Percentiles rank a stretch among this genome's conserved stretches.
Conservation (phyloP, 2,329 filamentous ascomycete genomes). For the Emmonsiellopsis sp. region DNA sequence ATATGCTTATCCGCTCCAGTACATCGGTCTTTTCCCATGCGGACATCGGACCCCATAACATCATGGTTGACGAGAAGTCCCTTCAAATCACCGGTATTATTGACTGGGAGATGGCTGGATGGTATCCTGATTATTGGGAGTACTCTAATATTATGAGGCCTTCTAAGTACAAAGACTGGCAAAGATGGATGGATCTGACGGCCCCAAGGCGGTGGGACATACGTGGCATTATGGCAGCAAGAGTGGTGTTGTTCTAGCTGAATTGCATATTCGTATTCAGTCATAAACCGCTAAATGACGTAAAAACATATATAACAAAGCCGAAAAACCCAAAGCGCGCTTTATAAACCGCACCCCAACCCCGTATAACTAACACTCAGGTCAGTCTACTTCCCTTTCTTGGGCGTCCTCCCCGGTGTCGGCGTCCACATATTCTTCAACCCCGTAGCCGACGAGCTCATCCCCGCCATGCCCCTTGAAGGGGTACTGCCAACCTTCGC, state of each 20-base stretch:
- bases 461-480: constrained; percentile 7
- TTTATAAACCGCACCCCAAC: not conserved
- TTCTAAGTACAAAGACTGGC: constrained; percentile 14
- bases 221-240: constrained; percentile 17
- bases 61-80: constrained; percentile 19
- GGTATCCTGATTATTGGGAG: constrained; percentile 36
- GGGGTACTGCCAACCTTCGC: constrained; percentile 31
- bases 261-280: not conserved
- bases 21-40: constrained; percentile 24
- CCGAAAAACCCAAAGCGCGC: too few species aligned
- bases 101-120: constrained; percentile 35
- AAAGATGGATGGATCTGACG: constrained; percentile 20
- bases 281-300: not conserved
- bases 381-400: constrained; percentile 15
- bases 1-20: constrained; percentile 18
- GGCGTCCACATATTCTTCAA: constrained; percentile 33
- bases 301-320: not conserved
- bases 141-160: constrained; percentile 25
- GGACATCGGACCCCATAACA: constrained; percentile 26
- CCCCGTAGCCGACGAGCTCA: constrained; percentile 10
- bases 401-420: constrained; percentile 16
- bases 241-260: constrained; percentile 27
- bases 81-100: constrained; percentile 24
- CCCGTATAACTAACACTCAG: not conserved
- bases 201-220: constrained; percentile 21